Evolutionary conservation across 345 rosid genomes (phyloP), one percentile per base, ranked within the genome.

Genomic region (Excoecaria agallocha): DNA sequence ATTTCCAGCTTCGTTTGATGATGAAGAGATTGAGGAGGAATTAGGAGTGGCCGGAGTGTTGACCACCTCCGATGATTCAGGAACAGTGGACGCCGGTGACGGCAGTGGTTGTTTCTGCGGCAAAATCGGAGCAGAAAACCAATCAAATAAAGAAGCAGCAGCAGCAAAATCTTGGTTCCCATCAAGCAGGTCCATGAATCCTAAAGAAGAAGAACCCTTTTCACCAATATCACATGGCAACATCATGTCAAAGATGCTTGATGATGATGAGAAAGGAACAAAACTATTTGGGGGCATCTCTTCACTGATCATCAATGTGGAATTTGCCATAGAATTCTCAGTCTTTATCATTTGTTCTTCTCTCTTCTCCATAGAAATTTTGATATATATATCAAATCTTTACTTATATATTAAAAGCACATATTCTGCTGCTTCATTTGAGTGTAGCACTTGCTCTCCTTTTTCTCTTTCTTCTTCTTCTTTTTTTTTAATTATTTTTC

Each of bases 11-110:
- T 90, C 97, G 55, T 91, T 91, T 0, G 97, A 95, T 1, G 93
- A 95, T 5, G 88, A 85, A 8, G 99, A 95, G 78, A 89, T 74
- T 43, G 96, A 93, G 3, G 93, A 84, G 7, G 99, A 95, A 86
- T 93, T 90, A 7, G 97, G 96, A 41, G 99, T 90, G 22, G 93
- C 77, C 15, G 97, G 96, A 72, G 81, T 76, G 80, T 85, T 91
- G 69, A 88, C 71, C 25, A 91, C 97, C 85, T 95, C 99, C 6
- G 96, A 88, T 15, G 91, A 86, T 73, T 88, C 95, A 38, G 72
- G 79, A 65, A 80, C 84, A n/a, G 74, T 73, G 59, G 88, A 71
- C 5, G 77, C 81, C 82, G 88, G 86, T 7, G 90, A 82, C 5
- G 85, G 80, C 39, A 84, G 56, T 30, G 80, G 81, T 56, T 74